A percentile compares a stretch with the other conserved stretches of the same genome.
phyloP scores from a whole-genome alignment of 1,284 basidiomycete species.

The Ustilago cynodontis region DNA sequence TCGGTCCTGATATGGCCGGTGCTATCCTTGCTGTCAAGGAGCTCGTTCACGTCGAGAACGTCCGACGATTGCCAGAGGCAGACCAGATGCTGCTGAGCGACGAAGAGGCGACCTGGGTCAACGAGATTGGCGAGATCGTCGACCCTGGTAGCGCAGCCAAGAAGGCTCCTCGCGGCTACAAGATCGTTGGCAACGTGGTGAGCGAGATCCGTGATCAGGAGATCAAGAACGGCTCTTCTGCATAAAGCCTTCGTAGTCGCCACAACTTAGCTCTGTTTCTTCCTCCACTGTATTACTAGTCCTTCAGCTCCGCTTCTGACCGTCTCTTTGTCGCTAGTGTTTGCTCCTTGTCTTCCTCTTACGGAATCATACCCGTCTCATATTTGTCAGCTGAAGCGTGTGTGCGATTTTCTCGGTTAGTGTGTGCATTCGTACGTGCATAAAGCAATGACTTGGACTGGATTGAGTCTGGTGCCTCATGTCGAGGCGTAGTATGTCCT shows the following conservation, averaged over 20 bases:
- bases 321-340: background rate
- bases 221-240: slow-evolving; percentile 44
- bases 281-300: slow-evolving; percentile 30
- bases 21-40: slow-evolving; percentile 87
- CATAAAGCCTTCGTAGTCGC: background rate
- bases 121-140: slow-evolving; percentile 65
- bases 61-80: slow-evolving; percentile 69
- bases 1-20: slow-evolving; percentile 80
- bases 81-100: slow-evolving; percentile 52
- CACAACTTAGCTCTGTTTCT: background rate
- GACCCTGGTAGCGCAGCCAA: slow-evolving; percentile 61
- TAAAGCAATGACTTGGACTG: background rate
- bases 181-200: slow-evolving; percentile 65
- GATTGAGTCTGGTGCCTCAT: no score
- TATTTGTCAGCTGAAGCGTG: background rate
- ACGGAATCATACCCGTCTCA: slow-evolving; percentile 14
- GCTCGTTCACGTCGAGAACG: slow-evolving; percentile 86
- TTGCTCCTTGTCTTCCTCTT: background rate
- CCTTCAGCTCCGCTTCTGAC: background rate
- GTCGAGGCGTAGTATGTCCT: no score
- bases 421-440: background rate
- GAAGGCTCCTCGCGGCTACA: slow-evolving; percentile 68
- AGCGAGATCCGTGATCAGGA: slow-evolving; percentile 59
- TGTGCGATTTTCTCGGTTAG: background rate
- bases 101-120: slow-evolving; percentile 64